A percentile compares a stretch with the other conserved stretches of the same genome.
These are phyloP conservation scores for Phytopythium oedochilum DNA, from an alignment of 352 stramenopile genomes.

Conservation along the genomic window DNA sequence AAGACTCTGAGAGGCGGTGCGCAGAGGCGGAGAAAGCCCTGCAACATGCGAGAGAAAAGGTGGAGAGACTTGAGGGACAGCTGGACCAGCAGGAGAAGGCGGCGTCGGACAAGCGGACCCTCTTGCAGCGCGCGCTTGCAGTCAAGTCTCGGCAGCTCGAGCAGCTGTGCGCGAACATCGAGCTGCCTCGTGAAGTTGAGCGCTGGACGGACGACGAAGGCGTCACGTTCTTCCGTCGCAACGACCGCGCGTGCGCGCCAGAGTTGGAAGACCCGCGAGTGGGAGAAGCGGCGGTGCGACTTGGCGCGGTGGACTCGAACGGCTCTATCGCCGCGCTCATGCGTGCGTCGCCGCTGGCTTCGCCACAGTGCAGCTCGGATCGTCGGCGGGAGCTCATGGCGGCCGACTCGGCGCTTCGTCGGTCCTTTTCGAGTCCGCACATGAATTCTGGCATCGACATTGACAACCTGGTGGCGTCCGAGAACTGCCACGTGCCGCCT, in stretches of 20 bases:
- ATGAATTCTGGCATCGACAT: constrained; percentile 10
- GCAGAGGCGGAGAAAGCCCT: constrained; percentile 26
- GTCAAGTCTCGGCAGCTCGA: constrained; percentile 62
- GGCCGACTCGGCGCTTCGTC: constrained; percentile 24
- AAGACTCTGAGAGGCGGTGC: constrained; percentile 15
- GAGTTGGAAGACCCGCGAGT: constrained; percentile 62
- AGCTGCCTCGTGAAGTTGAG: constrained; percentile 34
- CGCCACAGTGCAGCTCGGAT: neutral
- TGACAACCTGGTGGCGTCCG: constrained; percentile 21
- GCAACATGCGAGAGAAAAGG: constrained; percentile 16
- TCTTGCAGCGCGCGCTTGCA: constrained; percentile 34
- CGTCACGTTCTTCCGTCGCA: constrained; percentile 43
- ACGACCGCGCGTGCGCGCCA: constrained; percentile 21
- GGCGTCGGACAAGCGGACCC: constrained; percentile 27
- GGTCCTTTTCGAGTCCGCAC: constrained; percentile 40
- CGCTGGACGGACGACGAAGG: constrained; percentile 42
- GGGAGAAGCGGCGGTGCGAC: constrained; percentile 12
- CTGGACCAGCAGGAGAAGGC: constrained; percentile 42
- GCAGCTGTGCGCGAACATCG: constrained; percentile 39
- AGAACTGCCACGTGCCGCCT: constrained; percentile 30
- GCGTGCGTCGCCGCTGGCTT: neutral
- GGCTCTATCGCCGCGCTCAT: neutral
- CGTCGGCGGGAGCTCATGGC: constrained; percentile 6
- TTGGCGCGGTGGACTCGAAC: neutral
- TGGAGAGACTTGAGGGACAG: constrained; percentile 39